phyloP scores from a whole-genome alignment of 768 basidiomycete genomes.

The Pseudohyphozyma bogoriensis region DNA sequence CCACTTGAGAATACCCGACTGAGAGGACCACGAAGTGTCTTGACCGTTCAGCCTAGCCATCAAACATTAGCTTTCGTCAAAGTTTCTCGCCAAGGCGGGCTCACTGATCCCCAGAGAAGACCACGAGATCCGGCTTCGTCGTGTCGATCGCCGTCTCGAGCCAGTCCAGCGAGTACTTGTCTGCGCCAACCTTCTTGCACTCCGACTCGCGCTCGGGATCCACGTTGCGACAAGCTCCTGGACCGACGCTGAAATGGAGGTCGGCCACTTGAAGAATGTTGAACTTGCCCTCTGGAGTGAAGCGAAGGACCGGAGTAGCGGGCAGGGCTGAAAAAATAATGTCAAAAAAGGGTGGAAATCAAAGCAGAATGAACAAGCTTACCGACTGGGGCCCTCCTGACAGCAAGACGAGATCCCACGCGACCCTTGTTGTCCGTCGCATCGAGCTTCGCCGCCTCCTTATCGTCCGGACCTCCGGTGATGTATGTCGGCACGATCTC shows the following conservation, averaged over 20 bases:
- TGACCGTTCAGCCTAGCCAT: slow-evolving; percentile 64
- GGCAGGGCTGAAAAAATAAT: neutral
- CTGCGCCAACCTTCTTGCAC: slow-evolving; percentile 43
- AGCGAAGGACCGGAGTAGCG: slow-evolving; percentile 56
- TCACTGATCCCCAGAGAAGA: slow-evolving; percentile 81
- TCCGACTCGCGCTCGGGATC: slow-evolving; percentile 6
- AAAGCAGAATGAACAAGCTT: too few relatives aligned
- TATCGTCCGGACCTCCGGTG: slow-evolving; percentile 20
- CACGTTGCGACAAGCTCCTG: slow-evolving; percentile 53
- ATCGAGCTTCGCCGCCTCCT: slow-evolving; percentile 43
- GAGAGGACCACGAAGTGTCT: slow-evolving; percentile 75
- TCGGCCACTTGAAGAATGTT: slow-evolving; percentile 87
- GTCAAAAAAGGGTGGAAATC: neutral
- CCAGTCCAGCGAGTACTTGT: slow-evolving; percentile 66
- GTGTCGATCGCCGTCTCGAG: slow-evolving; percentile 59
- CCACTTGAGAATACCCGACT: slow-evolving; percentile 81
- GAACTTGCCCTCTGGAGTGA: slow-evolving; percentile 72
- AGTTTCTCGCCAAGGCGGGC: neutral
- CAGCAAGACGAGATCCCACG: neutral
- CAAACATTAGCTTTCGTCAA: neutral
- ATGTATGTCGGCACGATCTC: slow-evolving; percentile 37
- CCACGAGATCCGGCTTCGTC: slow-evolving; percentile 81
- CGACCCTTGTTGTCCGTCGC: slow-evolving; percentile 43
- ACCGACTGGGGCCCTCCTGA: neutral
- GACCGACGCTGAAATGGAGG: slow-evolving; percentile 77